Percentiles rank a stretch among this genome's conserved stretches.
Evolutionary conservation across 257 asterid genomes (phyloP).

Genomic region (Solanum bulbocastanum): DNA sequence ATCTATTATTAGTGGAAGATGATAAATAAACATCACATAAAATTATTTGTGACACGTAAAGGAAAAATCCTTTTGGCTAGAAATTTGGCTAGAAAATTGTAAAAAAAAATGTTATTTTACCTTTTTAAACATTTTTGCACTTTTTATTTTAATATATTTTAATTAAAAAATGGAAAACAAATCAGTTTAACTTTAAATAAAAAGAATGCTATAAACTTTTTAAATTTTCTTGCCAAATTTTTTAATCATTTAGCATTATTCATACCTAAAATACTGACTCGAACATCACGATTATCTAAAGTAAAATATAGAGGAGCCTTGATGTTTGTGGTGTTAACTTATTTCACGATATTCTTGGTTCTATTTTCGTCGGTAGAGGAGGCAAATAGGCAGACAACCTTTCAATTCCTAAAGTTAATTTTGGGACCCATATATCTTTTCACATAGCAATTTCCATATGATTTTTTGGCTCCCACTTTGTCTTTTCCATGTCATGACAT

Average conservation of each 20-base stretch:
- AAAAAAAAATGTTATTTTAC: too few species aligned
- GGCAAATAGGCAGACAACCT: background rate
- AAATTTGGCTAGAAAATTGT: too few species aligned
- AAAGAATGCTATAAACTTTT: too few species aligned
- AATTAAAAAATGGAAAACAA: too few species aligned
- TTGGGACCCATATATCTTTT: background rate
- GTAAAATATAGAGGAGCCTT: background rate
- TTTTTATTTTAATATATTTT: too few species aligned
- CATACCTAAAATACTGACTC: background rate
- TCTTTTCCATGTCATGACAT: background rate
- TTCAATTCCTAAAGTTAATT: background rate
- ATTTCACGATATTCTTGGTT: background rate
- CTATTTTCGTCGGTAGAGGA: background rate
- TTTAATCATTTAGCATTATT: too few species aligned
- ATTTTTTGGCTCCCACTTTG: background rate
- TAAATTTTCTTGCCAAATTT: too few species aligned
- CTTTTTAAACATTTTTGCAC: too few species aligned
- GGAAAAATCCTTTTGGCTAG: too few species aligned
- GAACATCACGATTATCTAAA: rapidly evolving
- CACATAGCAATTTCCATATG: background rate
- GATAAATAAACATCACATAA: background rate
- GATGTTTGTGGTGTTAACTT: background rate
- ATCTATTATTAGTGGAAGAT: rapidly evolving
- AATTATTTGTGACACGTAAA: background rate
- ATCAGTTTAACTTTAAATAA: too few species aligned